A percentile compares a stretch with the other conserved stretches of the same genome.
These are phyloP conservation scores for Canna indica DNA, from an alignment of 176 grass and related monocot genomes.

Conservation along the genomic window DNA sequence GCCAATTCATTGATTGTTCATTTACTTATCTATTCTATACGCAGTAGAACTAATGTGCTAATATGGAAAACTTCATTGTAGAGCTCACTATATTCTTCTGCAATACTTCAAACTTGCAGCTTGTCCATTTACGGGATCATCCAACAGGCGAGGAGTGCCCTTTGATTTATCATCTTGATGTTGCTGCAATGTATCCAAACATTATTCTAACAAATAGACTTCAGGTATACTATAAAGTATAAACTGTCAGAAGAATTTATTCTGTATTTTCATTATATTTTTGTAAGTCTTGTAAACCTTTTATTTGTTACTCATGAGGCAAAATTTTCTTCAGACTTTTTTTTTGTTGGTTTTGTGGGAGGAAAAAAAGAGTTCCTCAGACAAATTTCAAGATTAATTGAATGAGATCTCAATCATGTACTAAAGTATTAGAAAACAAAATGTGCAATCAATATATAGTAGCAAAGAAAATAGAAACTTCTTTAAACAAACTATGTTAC, in stretches of 20 bases:
- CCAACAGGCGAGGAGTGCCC: conserved; percentile 76
- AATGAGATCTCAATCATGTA: no score
- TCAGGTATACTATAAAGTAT: conserved; percentile 43
- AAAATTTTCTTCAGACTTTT: background rate
- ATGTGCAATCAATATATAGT: no score
- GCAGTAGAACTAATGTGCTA: background rate
- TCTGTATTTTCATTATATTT: background rate
- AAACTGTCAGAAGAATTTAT: conserved; percentile 14
- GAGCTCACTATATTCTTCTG: conserved; percentile 12
- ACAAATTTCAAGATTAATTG: no score
- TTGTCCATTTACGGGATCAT: conserved; percentile 73
- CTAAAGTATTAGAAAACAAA: no score
- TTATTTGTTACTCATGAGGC: background rate
- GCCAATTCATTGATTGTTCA: background rate
- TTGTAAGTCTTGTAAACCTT: background rate
- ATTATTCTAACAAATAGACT: conserved; percentile 99
- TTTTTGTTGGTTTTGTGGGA: no score
- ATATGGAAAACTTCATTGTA: conserved; percentile 11
- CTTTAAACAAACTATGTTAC: no score
- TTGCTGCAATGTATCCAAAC: conserved; percentile 99
- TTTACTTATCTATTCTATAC: background rate
- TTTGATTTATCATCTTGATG: conserved; percentile 99
- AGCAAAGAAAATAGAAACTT: no score
- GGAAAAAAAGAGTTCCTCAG: no score
- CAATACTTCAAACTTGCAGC: conserved; percentile 43